Conservation (phyloP, 371 early-diverging fungal species). For the Saksenaea vasiformis region DNA sequence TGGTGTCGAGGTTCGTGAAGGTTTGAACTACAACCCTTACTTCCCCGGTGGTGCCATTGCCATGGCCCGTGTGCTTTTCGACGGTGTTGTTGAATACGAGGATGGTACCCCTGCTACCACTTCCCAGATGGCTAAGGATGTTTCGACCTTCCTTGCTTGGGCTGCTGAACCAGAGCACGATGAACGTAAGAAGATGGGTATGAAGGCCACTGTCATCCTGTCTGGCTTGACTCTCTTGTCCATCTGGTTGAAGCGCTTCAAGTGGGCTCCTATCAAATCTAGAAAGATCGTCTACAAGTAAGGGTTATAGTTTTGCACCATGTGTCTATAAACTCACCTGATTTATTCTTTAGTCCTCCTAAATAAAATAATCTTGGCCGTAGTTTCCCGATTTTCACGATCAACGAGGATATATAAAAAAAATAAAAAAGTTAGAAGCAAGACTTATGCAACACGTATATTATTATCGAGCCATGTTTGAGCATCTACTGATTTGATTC, state of each 20-base stretch:
- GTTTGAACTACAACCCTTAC: constrained; percentile 97
- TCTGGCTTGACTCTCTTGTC: constrained; percentile 63
- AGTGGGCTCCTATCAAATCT: constrained; percentile 77
- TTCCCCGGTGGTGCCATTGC: constrained; percentile 99
- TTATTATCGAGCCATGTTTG: neutral
- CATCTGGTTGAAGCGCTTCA: constrained; percentile 79
- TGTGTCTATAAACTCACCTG: neutral
- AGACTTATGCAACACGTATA: neutral
- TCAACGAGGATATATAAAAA: neutral
- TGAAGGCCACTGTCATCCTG: constrained; percentile 82
- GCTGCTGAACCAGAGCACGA: constrained; percentile 97
- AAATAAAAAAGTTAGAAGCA: neutral
- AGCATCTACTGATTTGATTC: neutral
- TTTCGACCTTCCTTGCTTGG: constrained; percentile 92
- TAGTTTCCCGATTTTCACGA: neutral
- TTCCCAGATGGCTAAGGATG: constrained; percentile 98
- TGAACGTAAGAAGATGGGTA: constrained; percentile 94
- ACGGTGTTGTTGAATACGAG: constrained; percentile 95
- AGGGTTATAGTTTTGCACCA: constrained; percentile 6
- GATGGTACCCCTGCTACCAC: constrained; percentile 97
- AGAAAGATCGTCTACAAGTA: constrained; percentile 82
- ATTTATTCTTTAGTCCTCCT: neutral
- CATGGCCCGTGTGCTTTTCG: constrained; percentile 95
- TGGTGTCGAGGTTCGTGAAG: constrained; percentile 93
- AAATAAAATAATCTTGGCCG: neutral